A percentile compares a stretch with the other conserved stretches of the same genome.
Conservation (phyloP, 352 stramenopile species). For the Thalassiosira livingstoniorum region DNA sequence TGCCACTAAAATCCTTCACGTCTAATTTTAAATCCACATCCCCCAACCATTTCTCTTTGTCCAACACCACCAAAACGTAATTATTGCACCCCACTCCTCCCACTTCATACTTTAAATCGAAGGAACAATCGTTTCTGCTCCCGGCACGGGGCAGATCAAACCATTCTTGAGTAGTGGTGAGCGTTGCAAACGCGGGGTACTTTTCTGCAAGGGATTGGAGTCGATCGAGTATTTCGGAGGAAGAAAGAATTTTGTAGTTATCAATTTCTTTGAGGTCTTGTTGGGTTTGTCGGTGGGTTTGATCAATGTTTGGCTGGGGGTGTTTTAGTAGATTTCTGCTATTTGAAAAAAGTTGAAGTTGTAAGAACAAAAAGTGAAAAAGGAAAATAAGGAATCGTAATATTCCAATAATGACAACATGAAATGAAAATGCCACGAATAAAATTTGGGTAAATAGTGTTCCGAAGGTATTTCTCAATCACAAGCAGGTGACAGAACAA, state of each 20-base stretch:
- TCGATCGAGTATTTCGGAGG: constrained; percentile 41
- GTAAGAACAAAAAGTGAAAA: too few relatives aligned
- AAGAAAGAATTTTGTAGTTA: constrained; percentile 59
- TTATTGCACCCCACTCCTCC: constrained; percentile 74
- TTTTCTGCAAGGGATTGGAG: constrained; percentile 56
- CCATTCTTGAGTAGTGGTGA: constrained; percentile 80
- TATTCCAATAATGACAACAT: too few relatives aligned
- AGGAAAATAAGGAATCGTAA: too few relatives aligned
- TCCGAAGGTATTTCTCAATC: too few relatives aligned
- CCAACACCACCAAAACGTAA: constrained; percentile 82
- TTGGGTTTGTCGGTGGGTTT: neutral
- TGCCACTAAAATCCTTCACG: constrained; percentile 17
- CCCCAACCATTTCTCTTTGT: constrained; percentile 73
- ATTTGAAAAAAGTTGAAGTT: too few relatives aligned
- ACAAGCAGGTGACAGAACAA: too few relatives aligned
- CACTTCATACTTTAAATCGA: constrained; percentile 44
- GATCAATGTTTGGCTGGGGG: too few relatives aligned
- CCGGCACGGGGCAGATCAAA: constrained; percentile 73
- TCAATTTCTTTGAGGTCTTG: constrained; percentile 34
- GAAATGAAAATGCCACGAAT: too few relatives aligned
- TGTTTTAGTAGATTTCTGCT: too few relatives aligned
- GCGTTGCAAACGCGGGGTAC: constrained; percentile 69
- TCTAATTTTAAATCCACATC: constrained; percentile 48
- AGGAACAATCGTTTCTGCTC: constrained; percentile 69
- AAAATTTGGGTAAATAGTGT: too few relatives aligned